Conservation (phyloP, 345 rosid species). For the Raphanus sativus region DNA sequence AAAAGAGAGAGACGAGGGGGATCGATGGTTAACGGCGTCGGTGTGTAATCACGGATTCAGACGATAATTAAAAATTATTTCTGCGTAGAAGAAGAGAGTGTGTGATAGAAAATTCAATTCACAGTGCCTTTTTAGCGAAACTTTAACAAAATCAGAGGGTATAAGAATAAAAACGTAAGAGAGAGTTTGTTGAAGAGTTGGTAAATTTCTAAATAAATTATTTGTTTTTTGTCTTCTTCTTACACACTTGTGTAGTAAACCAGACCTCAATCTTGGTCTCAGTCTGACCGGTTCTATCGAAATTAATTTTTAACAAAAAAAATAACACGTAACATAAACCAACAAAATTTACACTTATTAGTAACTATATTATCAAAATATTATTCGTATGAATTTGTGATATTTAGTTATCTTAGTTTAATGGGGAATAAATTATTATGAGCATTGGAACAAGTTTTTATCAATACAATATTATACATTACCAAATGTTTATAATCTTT, state of each 20-base stretch:
- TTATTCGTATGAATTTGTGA: background rate
- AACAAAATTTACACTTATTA: background rate
- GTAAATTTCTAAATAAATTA: background rate
- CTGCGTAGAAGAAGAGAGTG: background rate
- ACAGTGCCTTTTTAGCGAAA: background rate
- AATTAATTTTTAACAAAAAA: background rate
- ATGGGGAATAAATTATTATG: background rate
- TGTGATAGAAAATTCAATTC: slow-evolving; percentile 1
- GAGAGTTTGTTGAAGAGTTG: background rate
- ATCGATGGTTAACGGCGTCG: slow-evolving; percentile 35
- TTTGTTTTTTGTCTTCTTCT: background rate
- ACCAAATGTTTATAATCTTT: background rate
- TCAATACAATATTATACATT: background rate
- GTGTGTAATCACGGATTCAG: slow-evolving; percentile 22
- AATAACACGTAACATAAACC: background rate
- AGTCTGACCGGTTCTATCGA: background rate
- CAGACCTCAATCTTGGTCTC: background rate
- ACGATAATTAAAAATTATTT: background rate
- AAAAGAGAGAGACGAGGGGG: slow-evolving; percentile 4
- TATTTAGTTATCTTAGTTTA: background rate
- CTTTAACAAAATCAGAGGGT: slow-evolving; percentile 15
- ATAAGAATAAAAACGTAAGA: background rate
- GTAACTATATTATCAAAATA: background rate
- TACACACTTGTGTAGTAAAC: slow-evolving; percentile 9
- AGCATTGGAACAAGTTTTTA: background rate